phyloP scores from a whole-genome alignment of 2,329 filamentous ascomycete genomes.

The Verticillium longisporum region DNA sequence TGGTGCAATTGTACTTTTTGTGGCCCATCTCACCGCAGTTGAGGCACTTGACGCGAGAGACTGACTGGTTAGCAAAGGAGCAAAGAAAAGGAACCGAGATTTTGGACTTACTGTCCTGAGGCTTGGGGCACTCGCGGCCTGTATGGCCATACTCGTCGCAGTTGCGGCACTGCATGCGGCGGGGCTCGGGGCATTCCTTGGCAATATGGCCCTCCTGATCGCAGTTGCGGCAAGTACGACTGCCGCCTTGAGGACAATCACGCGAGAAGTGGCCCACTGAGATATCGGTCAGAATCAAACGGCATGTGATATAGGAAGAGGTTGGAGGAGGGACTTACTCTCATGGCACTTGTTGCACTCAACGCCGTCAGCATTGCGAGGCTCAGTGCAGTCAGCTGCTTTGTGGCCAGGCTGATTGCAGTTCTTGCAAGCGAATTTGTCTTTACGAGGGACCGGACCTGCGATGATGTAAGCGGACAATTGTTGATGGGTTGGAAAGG shows the following conservation, averaged over 20 bases:
- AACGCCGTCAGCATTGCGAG: constrained; percentile 53
- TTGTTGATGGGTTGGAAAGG: not conserved
- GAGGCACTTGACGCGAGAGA: constrained; percentile 48
- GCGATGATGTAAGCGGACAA: constrained; percentile 6
- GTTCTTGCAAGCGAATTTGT: constrained; percentile 63
- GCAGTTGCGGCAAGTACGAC: constrained; percentile 54
- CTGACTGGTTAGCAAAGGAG: constrained; percentile 17
- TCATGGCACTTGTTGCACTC: constrained; percentile 61
- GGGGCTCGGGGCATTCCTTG: constrained; percentile 41
- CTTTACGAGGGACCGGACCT: constrained; percentile 54
- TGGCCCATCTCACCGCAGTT: constrained; percentile 48
- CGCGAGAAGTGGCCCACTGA: constrained; percentile 54
- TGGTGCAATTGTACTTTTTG: constrained; percentile 30
- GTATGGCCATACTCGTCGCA: constrained; percentile 56
- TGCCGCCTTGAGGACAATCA: constrained; percentile 59
- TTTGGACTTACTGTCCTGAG: constrained; percentile 40
- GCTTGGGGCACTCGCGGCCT: constrained; percentile 56
- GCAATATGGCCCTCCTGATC: constrained; percentile 53
- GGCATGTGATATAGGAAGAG: not conserved
- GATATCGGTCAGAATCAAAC: not conserved
- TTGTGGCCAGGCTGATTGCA: constrained; percentile 52
- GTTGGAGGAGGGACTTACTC: constrained; percentile 37
- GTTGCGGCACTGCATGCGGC: constrained; percentile 48
- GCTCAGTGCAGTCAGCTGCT: constrained; percentile 46
- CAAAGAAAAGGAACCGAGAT: not conserved